Evolutionary conservation across 1,139 yeast genomes (phyloP), one percentile per base, ranked within the genome.

Genomic region (Meyerozyma elateridarum): DNA sequence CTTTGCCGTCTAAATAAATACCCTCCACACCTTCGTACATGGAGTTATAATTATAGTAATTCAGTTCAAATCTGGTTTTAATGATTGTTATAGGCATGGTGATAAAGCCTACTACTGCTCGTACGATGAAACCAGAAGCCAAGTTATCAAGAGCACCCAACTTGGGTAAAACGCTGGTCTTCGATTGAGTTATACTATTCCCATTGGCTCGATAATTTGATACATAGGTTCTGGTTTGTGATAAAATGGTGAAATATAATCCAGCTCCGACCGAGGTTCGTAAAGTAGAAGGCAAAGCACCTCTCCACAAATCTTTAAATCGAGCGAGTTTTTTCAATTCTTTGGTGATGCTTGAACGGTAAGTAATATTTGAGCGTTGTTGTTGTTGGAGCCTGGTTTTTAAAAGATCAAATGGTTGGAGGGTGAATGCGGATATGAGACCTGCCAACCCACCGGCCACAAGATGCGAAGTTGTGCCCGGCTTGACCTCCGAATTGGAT

Each of bases 41-140:
- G 9, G 94, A 77, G 27, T 63, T 69, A 55, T 88, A 88, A 30
- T 73, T 61, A 58, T 85, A 89, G 36, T 81, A 46, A 33, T 82
- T 82, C 5, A 88, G 79, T 56, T 91, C 97, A 48, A 74, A 88
- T 28, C 97, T 69, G 8, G 94, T 93, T 51, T 91, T 91, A 29
- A 91, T 61, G n/a, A 91, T 79, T 0, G 98, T 91, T n/a, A 91
- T 75, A 0, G 98, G 98, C 98, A 91, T 91, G n/a, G 96, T 87
- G 14, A 85, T 41, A 41, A 82, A 71, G 1, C 98, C 98, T 4
- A 88, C 95, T 2, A 74, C 41, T 0, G 91, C 89, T 36, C 98
- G 66, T 1, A 93, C 82, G 2, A 79, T 49, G 29, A 85, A 85
- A 3, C 98, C 98, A 1, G 89, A 70, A 4, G 75, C 38, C 36